Percentiles rank a stretch among this genome's conserved stretches.
Evolutionary conservation across 2,329 filamentous ascomycete species (phyloP).

Genomic region (Pseudogymnoascus sp.): DNA sequence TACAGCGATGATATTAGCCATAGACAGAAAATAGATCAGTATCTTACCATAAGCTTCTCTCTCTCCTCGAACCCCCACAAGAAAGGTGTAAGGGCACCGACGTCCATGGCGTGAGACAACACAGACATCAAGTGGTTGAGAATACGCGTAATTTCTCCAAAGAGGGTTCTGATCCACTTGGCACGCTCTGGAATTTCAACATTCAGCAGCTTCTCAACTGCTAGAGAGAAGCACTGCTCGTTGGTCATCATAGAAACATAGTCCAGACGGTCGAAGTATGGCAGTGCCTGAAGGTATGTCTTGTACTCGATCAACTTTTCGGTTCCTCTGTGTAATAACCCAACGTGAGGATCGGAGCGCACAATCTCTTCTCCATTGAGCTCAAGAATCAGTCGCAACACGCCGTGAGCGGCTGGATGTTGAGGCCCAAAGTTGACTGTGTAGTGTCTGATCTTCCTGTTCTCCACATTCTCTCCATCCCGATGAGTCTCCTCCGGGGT

Average conservation of each 20-base stretch:
- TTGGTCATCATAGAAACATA: conserved; percentile 99
- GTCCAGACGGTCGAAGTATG: conserved; percentile 97
- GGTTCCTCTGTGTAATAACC: conserved; percentile 89
- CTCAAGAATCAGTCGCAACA: conserved; percentile 94
- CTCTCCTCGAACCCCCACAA: conserved; percentile 99
- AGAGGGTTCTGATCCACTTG: conserved; percentile 94
- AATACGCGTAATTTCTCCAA: conserved; percentile 88
- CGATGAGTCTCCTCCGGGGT: conserved; percentile 35
- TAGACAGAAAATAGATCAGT: not conserved
- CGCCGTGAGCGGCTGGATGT: conserved; percentile 96
- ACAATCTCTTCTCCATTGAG: conserved; percentile 97
- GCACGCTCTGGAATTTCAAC: conserved; percentile 91
- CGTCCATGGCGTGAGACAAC: conserved; percentile 96
- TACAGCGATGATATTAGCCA: not conserved
- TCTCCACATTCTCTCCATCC: conserved; percentile 38
- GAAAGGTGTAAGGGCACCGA: conserved; percentile 95
- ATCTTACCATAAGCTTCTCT: conserved; percentile 95
- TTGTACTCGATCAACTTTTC: conserved; percentile 99
- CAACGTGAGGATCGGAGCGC: conserved; percentile 93
- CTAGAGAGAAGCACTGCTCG: conserved; percentile 93
- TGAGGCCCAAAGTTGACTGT: conserved; percentile 99
- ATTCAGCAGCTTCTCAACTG: conserved; percentile 96
- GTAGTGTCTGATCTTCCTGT: conserved; percentile 94
- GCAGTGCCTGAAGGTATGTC: conserved; percentile 94
- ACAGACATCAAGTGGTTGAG: conserved; percentile 98